Percentiles rank a stretch among this genome's conserved stretches.
Evolutionary conservation across 495 filamentous ascomycete species (phyloP).

Genomic region (Oidiodendron maius): DNA sequence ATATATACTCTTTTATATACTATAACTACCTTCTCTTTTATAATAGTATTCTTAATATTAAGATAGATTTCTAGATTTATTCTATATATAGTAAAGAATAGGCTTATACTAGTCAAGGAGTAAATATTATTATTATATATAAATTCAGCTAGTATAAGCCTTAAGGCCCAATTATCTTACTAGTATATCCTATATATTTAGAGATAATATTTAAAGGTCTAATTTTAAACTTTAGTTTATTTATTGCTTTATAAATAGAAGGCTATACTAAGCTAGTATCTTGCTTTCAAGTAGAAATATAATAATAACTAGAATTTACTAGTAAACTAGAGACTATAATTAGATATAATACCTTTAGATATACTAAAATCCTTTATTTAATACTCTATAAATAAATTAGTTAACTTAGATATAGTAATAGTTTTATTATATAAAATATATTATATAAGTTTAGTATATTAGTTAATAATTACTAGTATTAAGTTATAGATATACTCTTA

Average conservation of each 20-base stretch:
- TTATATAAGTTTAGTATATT: not conserved
- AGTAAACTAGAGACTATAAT: not conserved
- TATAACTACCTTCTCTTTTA: not conserved
- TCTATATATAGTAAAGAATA: not conserved
- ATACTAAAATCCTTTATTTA: not conserved
- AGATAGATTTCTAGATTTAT: not conserved
- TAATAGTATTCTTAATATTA: not conserved
- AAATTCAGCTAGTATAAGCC: not conserved
- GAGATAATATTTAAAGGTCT: not conserved
- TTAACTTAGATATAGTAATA: not conserved
- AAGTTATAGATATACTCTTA: not conserved
- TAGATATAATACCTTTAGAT: not conserved
- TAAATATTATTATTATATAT: not conserved
- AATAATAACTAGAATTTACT: not conserved
- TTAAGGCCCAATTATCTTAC: not conserved
- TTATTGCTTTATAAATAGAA: not conserved
- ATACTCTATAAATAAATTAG: not conserved
- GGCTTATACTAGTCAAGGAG: not conserved
- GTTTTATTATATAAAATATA: not conserved
- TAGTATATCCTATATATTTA: not conserved
- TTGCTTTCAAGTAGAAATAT: not conserved
- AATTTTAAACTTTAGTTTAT: not conserved
- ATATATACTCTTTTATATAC: not conserved
- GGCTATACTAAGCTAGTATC: not conserved
- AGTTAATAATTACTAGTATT: not conserved